Conservation (phyloP, 1,284 basidiomycete species). For the Puccinia triticina region DNA sequence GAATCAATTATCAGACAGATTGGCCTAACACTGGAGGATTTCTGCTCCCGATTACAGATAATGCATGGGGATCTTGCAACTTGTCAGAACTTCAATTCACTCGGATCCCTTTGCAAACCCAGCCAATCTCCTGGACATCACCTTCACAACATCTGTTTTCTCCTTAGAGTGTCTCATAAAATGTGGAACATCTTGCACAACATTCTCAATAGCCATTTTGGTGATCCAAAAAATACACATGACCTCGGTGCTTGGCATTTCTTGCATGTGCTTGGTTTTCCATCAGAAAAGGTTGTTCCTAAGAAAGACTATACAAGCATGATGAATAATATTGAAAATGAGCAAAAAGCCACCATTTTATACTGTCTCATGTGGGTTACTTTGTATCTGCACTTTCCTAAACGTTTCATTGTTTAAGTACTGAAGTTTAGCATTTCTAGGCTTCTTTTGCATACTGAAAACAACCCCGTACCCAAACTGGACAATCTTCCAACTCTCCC, state of each 20-base stretch:
- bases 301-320: not conserved
- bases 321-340: too few species aligned
- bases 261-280: too few species aligned
- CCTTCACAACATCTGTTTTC: not conserved
- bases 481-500: not conserved
- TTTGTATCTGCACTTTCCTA: too few species aligned
- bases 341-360: too few species aligned
- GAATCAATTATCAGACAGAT: too few species aligned
- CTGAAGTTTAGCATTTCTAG: not conserved
- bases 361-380: too few species aligned
- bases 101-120: not conserved
- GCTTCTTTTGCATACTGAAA: not conserved
- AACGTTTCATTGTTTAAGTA: not conserved
- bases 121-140: not conserved
- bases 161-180: not conserved
- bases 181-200: not conserved
- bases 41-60: not conserved
- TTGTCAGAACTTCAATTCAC: not conserved
- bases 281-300: too few species aligned
- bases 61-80: not conserved
- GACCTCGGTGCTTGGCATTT: too few species aligned
- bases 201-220: not conserved
- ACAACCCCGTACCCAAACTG: too few species aligned
- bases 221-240: not conserved
- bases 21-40: too few species aligned